A percentile compares a stretch with the other conserved stretches of the same genome.
phyloP scores from a whole-genome alignment of 306 rosid species.

The Malus domestica region ASM211411v1 NC_041797.1:9226501-9227000 shows the following conservation, averaged over 20 bases:
- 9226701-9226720: slow-evolving; percentile 65
- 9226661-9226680: slow-evolving; percentile 52
- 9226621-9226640: neutral
- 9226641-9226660: neutral
- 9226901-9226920: neutral
- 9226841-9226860: neutral
- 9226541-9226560: too few species aligned
- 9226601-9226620: too few species aligned
- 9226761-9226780: slow-evolving; percentile 67
- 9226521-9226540: too few species aligned
- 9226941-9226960: slow-evolving; percentile 67
- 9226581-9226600: too few species aligned
- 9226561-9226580: too few species aligned
- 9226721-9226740: slow-evolving; percentile 49
- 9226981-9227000: slow-evolving; percentile 34
- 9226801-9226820: slow-evolving; percentile 74
- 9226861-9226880: too few species aligned
- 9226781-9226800: slow-evolving; percentile 52
- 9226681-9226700: slow-evolving; percentile 64
- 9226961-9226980: slow-evolving; percentile 51
- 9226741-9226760: slow-evolving; percentile 42
- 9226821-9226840: slow-evolving; percentile 52
- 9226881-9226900: neutral
- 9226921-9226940: slow-evolving; percentile 32
- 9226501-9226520: too few species aligned